Base-by-base conservation (phyloP, 2,329 filamentous ascomycete genomes). In the Sarocladium kiliense region DNA sequence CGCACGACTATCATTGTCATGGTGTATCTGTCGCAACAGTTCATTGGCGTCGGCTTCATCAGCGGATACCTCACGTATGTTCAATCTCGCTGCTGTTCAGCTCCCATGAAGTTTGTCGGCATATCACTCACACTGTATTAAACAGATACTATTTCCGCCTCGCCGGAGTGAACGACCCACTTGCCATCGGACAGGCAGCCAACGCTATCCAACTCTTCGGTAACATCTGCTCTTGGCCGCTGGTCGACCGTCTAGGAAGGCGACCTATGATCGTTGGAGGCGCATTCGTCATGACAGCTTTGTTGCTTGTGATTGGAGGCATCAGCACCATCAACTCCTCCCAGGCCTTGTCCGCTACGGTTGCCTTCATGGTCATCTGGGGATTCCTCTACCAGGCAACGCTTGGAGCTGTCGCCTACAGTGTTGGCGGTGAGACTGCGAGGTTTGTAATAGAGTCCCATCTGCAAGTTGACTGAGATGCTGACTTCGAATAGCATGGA, bases 1-100 rank as follows among this genome's bases (percentile, higher is more conserved):
- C 57, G 65, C n/a, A 67, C 64, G 10, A 58, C 61, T 14, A 66
- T 68, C 14, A 63, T 68, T 16, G 58, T 62, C 50, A 66, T 68
- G 66, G 64, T 67, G 25, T 68, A 68, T 34, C 59, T 67, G 2
- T 61, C 65, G 0, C 65, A 68, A 55, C 66, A 67, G 39, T 60
- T 62, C 18, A 63, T 67, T 26, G 66, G 66, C 10, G 64, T 67
- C 12, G 65, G 64, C 34, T 67, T 68, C 18, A 59, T 68, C 50
- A 59, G 58, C 32, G 64, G 64, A 18, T 67, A 67, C 19, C 55
- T 67, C 6, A 64, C 65, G 61, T 67, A 19, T 16, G 36, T 39
- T 39, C 7, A 9, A 34, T 34, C 30, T 16, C 16, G 7, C 9
- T 34, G 30, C 7, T 34, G 30, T 16, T 34, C 9, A 9, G 30